Evolutionary conservation across 176 grass and related monocot genomes (phyloP).

Genomic region (Musa beccarii): DNA sequence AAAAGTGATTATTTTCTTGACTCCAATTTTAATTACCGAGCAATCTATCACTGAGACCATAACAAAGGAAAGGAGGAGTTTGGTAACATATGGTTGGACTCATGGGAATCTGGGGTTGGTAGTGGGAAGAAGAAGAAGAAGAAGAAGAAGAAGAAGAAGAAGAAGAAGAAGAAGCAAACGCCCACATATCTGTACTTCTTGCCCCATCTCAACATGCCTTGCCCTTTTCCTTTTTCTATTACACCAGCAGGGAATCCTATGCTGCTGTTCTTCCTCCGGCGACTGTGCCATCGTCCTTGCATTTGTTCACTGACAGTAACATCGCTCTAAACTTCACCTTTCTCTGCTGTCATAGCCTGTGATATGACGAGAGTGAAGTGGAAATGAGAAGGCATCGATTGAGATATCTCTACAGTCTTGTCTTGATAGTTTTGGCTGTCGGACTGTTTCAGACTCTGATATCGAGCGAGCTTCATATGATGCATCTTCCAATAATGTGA

Average conservation of each 20-base stretch:
- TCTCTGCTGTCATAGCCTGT: too few relatives aligned
- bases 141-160: not conserved
- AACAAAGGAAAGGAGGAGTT: not conserved
- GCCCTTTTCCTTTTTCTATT: constrained; percentile 5
- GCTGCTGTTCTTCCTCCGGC: not conserved
- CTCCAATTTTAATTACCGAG: too few relatives aligned
- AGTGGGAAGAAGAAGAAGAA: not conserved
- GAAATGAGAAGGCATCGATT: too few relatives aligned
- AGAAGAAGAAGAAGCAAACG: not conserved
- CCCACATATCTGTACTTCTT: not conserved
- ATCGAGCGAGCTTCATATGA: too few relatives aligned
- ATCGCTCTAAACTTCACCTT: not conserved
- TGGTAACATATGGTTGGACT: not conserved
- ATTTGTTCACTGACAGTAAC: not conserved
- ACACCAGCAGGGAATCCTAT: constrained; percentile 2
- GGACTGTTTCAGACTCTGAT: too few relatives aligned
- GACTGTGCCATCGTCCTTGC: not conserved
- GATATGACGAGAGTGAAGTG: too few relatives aligned
- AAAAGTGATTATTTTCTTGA: too few relatives aligned
- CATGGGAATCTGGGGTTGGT: not conserved
- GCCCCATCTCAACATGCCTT: constrained; percentile 2
- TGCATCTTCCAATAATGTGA: too few relatives aligned
- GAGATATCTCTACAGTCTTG: too few relatives aligned
- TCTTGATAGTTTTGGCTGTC: too few relatives aligned
- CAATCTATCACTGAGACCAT: too few relatives aligned